These are phyloP conservation scores for Brassica incana DNA, from an alignment of 345 rosid genomes.

Conservation along the genomic window DNA sequence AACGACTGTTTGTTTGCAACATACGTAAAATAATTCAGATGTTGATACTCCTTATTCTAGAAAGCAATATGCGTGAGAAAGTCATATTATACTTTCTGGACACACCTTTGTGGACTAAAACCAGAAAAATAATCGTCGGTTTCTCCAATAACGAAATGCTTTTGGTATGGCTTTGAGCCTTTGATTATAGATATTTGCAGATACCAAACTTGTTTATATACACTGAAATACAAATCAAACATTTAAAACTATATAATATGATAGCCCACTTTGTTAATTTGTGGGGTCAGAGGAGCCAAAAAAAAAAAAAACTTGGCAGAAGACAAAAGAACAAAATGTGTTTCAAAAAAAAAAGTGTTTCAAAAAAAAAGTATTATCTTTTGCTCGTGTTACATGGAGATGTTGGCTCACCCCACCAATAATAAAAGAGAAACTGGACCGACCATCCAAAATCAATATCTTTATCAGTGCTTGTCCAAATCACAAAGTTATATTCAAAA, in stretches of 20 bases:
- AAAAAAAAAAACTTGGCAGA: background rate
- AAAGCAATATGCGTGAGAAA: constrained; percentile 1
- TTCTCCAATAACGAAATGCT: constrained; percentile 2
- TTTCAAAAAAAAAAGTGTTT: too few species aligned
- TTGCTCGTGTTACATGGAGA: constrained; percentile 25
- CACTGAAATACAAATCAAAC: background rate
- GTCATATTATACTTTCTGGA: background rate
- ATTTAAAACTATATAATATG: background rate
- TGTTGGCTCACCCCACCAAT: constrained; percentile 12
- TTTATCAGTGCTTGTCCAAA: constrained; percentile 32
- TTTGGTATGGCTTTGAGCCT: background rate
- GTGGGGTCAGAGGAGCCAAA: constrained; percentile 27
- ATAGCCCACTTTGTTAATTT: background rate
- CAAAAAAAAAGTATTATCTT: too few species aligned
- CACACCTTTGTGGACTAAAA: constrained; percentile 28
- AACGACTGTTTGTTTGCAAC: background rate
- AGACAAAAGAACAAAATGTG: constrained; percentile 32
- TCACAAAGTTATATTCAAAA: constrained; percentile 33
- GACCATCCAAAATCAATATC: constrained; percentile 21
- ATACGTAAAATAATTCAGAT: background rate
- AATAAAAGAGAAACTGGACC: constrained; percentile 8
- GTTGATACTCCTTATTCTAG: background rate
- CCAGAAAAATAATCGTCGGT: background rate
- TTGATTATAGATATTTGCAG: background rate
- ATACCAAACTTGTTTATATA: too few species aligned